Conservation (phyloP, 192 early-diverging fungal species). For the Spizellomyces punctatus region DNA sequence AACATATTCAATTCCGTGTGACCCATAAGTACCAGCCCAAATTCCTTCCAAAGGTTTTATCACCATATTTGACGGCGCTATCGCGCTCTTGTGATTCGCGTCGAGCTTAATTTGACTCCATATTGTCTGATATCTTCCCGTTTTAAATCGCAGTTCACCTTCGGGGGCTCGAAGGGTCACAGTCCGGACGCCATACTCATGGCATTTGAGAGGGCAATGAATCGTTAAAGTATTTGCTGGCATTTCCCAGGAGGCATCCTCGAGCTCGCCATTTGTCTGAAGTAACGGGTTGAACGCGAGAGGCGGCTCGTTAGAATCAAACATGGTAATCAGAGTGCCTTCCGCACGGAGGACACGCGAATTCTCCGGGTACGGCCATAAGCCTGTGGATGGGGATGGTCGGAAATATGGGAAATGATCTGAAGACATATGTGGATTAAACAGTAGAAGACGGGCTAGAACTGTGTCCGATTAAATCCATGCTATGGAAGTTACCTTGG, state of each 20-base stretch:
- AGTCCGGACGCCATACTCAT: constrained; percentile 22
- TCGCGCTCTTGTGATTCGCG: not conserved
- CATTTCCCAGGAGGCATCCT: not conserved
- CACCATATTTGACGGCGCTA: not conserved
- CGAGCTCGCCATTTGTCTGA: too few species aligned
- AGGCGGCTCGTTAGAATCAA: constrained; percentile 19
- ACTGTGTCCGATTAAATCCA: too few species aligned
- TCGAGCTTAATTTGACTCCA: not conserved
- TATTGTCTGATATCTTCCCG: constrained; percentile 10
- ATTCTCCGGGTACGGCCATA: constrained; percentile 24
- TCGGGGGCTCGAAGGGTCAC: constrained; percentile 18
- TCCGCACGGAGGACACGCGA: constrained; percentile 2
- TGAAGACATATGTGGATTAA: too few species aligned
- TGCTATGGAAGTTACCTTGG: not conserved
- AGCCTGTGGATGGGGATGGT: constrained; percentile 12
- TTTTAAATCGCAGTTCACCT: constrained; percentile 8
- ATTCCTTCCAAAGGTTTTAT: constrained; percentile 24
- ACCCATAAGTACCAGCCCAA: constrained; percentile 39
- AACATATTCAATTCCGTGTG: constrained; percentile 36
- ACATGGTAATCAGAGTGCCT: constrained; percentile 19
- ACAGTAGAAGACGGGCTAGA: too few species aligned
- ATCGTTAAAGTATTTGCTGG: not conserved
- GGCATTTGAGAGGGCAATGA: constrained; percentile 5
- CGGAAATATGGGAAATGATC: constrained; percentile 6
- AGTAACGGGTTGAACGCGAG: constrained; percentile 4